phyloP scores from a whole-genome alignment of 2,329 filamentous ascomycete genomes.

The Bipolaris sorokiniana region DNA sequence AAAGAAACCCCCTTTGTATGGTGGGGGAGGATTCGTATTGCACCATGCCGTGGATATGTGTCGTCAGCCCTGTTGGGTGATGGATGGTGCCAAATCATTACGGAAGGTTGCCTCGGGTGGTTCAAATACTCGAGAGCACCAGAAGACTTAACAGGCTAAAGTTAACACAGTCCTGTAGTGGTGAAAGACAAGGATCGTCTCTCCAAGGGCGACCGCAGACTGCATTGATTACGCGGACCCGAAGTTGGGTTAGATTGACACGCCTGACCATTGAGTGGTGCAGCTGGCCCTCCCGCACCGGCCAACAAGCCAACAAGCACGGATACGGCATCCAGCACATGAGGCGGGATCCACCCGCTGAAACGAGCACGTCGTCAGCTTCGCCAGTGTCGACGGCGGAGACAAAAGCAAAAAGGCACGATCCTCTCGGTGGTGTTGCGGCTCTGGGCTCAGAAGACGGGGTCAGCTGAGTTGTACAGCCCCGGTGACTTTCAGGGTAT shows the following conservation, averaged over 20 bases:
- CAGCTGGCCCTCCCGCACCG: constrained; percentile 4
- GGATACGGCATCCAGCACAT: constrained; percentile 6
- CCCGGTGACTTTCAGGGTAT: constrained; percentile 31
- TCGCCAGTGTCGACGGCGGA: constrained; percentile 23
- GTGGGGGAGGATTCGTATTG: not conserved
- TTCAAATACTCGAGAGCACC: not conserved
- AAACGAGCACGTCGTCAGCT: constrained; percentile 13
- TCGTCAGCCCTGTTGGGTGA: not conserved
- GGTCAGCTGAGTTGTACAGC: constrained; percentile 31
- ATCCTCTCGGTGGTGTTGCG: constrained; percentile 39
- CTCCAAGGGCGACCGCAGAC: constrained; percentile 9
- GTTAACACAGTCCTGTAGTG: not conserved
- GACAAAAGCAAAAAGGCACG: constrained; percentile 41
- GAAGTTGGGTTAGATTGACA: not conserved
- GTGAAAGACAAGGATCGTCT: not conserved
- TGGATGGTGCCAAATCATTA: not conserved
- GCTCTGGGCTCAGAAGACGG: constrained; percentile 30
- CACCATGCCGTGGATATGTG: not conserved
- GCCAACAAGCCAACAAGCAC: constrained; percentile 11
- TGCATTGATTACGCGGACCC: constrained; percentile 5
- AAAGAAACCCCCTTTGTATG: not conserved
- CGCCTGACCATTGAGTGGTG: constrained; percentile 3
- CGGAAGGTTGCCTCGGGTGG: not conserved
- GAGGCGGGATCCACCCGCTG: constrained; percentile 12
- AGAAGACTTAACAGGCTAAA: not conserved